Percentiles rank a stretch among this genome's conserved stretches.
Evolutionary conservation across 1,139 yeast genomes (phyloP).

Genomic region (Sporopachydermia cereana): DNA sequence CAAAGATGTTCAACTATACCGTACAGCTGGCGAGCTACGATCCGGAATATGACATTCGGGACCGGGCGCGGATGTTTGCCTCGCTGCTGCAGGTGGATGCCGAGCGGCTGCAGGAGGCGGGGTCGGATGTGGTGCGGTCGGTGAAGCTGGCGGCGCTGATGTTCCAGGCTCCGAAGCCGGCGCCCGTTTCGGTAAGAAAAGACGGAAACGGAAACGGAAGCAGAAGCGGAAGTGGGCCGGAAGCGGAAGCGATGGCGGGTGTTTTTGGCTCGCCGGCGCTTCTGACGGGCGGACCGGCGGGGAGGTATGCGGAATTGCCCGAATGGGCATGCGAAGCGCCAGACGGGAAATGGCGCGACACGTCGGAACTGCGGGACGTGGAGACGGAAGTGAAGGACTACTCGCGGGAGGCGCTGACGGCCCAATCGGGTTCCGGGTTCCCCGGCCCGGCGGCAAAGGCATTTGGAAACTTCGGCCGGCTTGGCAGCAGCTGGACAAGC

Average conservation of each 20-base stretch:
- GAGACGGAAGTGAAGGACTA: not conserved
- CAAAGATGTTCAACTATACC: constrained; percentile 17
- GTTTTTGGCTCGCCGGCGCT: not conserved
- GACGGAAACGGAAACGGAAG: not conserved
- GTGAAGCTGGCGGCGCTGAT: constrained; percentile 59
- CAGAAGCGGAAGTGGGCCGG: not conserved
- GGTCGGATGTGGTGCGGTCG: constrained; percentile 17
- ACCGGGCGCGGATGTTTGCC: constrained; percentile 65
- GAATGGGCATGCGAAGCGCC: not conserved
- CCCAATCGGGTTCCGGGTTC: not conserved
- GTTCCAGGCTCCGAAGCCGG: constrained; percentile 74
- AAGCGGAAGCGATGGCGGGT: not conserved
- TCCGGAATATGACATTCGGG: constrained; percentile 66
- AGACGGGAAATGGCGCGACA: constrained; percentile 1
- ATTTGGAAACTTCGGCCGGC: not conserved
- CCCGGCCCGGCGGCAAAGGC: not conserved
- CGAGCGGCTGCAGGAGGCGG: constrained; percentile 17
- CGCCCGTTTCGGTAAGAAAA: constrained; percentile 28
- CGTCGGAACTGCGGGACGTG: not conserved
- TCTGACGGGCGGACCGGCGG: not conserved
- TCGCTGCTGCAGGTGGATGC: constrained; percentile 32
- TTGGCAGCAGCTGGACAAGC: not conserved
- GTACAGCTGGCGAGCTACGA: constrained; percentile 67
- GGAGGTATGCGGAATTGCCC: not conserved
- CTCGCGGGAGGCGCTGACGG: not conserved